Percentiles rank a stretch among this genome's conserved stretches.
phyloP scores from a whole-genome alignment of 306 rosid species.

The Lathyrus aphaca region DNA sequence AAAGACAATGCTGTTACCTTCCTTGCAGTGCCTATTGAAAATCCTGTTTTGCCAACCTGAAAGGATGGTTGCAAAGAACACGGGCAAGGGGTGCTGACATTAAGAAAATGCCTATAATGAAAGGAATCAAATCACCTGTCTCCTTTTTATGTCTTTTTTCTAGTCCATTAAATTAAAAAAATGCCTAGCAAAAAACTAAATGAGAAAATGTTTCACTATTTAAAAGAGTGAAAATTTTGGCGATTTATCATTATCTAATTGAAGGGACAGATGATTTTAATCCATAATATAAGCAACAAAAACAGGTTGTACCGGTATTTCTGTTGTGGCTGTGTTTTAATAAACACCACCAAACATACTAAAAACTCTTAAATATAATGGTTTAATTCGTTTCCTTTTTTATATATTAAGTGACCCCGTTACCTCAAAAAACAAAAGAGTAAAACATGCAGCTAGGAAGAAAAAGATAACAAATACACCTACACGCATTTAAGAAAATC shows the following conservation, averaged over 20 bases:
- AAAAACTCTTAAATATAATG: slow-evolving; percentile 21
- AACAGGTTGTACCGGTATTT: slow-evolving; percentile 37
- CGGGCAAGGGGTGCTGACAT: slow-evolving; percentile 29
- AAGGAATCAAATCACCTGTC: slow-evolving; percentile 26
- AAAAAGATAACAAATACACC: not conserved
- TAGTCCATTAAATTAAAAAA: slow-evolving; percentile 22
- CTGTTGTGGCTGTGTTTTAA: slow-evolving; percentile 33
- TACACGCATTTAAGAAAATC: not conserved
- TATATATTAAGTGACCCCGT: slow-evolving; percentile 18
- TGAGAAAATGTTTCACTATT: not conserved
- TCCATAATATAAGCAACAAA: slow-evolving; percentile 36
- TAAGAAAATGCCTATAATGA: slow-evolving; percentile 26
- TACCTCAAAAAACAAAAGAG: slow-evolving; percentile 27
- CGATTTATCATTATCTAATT: not conserved
- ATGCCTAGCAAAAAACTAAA: not conserved
- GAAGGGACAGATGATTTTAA: slow-evolving; percentile 31
- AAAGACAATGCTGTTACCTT: slow-evolving; percentile 67
- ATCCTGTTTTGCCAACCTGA: slow-evolving; percentile 75
- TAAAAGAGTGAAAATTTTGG: not conserved
- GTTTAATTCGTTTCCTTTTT: slow-evolving; percentile 35
- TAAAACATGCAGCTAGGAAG: not conserved
- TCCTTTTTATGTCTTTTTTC: slow-evolving; percentile 22
- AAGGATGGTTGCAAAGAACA: slow-evolving; percentile 36
- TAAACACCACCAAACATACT: slow-evolving; percentile 23
- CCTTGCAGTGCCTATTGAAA: slow-evolving; percentile 76